These are phyloP conservation scores for Apiotrichum sp. DNA, from an alignment of 1,284 basidiomycete species.

Conservation along the genomic window DNA sequence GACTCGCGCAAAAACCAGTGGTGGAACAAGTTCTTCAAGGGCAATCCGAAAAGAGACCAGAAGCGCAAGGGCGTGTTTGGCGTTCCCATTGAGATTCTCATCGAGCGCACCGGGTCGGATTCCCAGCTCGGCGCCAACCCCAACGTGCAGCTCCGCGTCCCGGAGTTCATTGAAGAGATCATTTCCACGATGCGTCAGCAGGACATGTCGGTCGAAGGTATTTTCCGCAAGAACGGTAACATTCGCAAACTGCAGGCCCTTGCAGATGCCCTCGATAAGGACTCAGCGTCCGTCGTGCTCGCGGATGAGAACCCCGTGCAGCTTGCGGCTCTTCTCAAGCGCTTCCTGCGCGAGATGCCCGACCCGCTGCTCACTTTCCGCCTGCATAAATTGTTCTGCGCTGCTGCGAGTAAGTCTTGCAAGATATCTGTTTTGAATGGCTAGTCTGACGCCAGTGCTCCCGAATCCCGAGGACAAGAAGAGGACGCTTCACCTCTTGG, in stretches of 20 bases:
- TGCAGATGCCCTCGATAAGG: constrained; percentile 87
- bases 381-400: constrained; percentile 80
- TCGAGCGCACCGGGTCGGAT: constrained; percentile 93
- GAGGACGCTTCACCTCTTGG: constrained; percentile 78
- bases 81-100: constrained; percentile 84
- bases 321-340: constrained; percentile 91
- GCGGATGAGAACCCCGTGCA: constrained; percentile 95
- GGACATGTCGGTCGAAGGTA: constrained; percentile 99
- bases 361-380: constrained; percentile 95
- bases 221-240: constrained; percentile 98
- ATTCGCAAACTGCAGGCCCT: constrained; percentile 87
- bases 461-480: constrained; percentile 70
- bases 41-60: constrained; percentile 71
- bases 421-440: not conserved
- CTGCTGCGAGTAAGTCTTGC: constrained; percentile 67
- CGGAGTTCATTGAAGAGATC: constrained; percentile 96
- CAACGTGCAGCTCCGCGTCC: constrained; percentile 76
- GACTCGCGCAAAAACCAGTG: constrained; percentile 90
- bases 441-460: constrained; percentile 53
- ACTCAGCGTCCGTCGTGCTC: constrained; percentile 81
- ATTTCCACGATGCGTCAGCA: constrained; percentile 98
- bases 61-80: constrained; percentile 93
- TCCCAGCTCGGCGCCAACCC: constrained; percentile 77
- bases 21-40: constrained; percentile 96
- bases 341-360: constrained; percentile 92